Base-by-base conservation (phyloP, 139 green algal genomes). In the Micractinium conductrix region DNA sequence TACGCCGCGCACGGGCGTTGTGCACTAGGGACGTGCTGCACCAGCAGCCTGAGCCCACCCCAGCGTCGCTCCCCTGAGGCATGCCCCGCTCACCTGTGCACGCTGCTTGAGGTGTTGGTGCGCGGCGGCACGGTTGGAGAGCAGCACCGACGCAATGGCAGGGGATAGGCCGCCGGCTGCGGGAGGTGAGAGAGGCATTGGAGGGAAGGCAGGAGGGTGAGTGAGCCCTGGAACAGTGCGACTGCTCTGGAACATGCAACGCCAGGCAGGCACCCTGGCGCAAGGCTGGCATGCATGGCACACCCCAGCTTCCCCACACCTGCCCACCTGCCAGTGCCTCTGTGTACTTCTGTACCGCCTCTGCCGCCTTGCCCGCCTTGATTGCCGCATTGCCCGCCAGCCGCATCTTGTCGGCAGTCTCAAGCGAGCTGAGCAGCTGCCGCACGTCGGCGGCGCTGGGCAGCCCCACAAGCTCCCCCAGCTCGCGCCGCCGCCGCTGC, bases 91-190 rank as follows among this genome's bases (percentile, higher is more conserved):
- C 58, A 82, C 76, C 76, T 82, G 76, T 1, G 76, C 76, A 12
- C 53, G 58, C 55, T 88, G 74, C 63, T 63, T 67, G 17, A 91
- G 43, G 22, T 69, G 83, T 84, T 94, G 89, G 68, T 93, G 69
- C n/a, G 92, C 94, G 5, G 95, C 95, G 0, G 94, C 95, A 9
- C 95, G 86, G 92, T 97, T 98, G 89, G 87, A 85, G 80, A 95
- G 87, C 88, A 98, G 89, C 80, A 98, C 87, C 17, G 94, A 93
- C 2, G 92, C 91, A 75, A 93, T 93, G 9, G 74, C 76, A 2
- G 87, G 75, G 3, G 87, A 89, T 5, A 84, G 87, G 5, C 63
- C 72, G 50, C 82, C 81, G 21, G 80, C 43, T 8, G 74, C 48
- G 35, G 94, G 79, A 9, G 44, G 71, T 7, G 22, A 62, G n/a